Base-by-base conservation (phyloP, 2,329 filamentous ascomycete species). In the Talaromyces sp. region DNA sequence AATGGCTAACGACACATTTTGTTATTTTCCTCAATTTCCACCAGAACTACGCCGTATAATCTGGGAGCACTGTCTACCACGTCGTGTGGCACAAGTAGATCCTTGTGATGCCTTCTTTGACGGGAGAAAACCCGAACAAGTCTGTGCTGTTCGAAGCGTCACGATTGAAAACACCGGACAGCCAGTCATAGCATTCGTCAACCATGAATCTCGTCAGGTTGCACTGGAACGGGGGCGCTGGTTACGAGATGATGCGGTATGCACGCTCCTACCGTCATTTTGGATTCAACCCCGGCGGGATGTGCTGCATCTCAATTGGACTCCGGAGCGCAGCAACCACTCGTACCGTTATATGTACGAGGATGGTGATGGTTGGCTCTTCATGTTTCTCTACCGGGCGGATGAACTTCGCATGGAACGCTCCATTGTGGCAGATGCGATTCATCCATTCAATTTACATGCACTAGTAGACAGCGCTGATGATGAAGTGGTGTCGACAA, bases 61-160 rank as follows among this genome's bases (percentile, higher is more conserved):
- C 37, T 67, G 66, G 64, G 58, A 52, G 37, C 47, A 37, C 16
- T 67, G 66, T 11, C 64, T 67, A 19, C 64, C 60, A 8, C 50
- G 35, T 41, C 64, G 60, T 37, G 35, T 64, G 37, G 52, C 61
- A 59, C 63, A 67, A 57, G 35, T 57, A 16, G 37, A 66, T 52
- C 31, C 24, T 24, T 47, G 43, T 10, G 19, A 35, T 37, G 11
- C 24, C 37, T 60, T 60, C 49, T 37, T 33, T 13, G 54, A 63
- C 35, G 60, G 61, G 4, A 19, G 49, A n/a, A 62, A 62, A 14
- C 39, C 33, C 3, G 7, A n/a, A 39, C 54, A 49, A 43, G 49
- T 50, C 45, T 67, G 66, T 43, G 33, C 5, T 6, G 47, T n/a
- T 13, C 37, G 45, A 60, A 1, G 52, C n/a, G 43, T 47, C 39